Evolutionary conservation across 2,329 filamentous ascomycete species (phyloP).

Genomic region (Aspergillus oerlinghausenensis): DNA sequence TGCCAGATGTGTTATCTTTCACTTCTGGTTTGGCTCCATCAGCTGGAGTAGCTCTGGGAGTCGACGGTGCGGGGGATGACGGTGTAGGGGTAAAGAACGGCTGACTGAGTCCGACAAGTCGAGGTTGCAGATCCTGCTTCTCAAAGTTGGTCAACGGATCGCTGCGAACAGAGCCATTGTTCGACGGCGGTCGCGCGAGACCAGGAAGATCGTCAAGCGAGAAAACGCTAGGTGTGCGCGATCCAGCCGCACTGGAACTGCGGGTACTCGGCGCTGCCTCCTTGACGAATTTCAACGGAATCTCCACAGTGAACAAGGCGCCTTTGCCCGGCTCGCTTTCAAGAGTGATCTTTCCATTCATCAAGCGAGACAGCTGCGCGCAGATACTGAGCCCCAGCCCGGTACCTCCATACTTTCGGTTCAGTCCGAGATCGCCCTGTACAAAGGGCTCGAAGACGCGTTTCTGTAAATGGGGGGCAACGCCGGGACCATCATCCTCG

Average conservation of each 20-base stretch:
- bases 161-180: slow-evolving; percentile 15
- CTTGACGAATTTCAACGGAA: slow-evolving; percentile 72
- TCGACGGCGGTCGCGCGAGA: slow-evolving; percentile 17
- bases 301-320: slow-evolving; percentile 75
- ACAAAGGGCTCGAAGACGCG: slow-evolving; percentile 93
- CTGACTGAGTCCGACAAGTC: slow-evolving; percentile 74
- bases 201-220: slow-evolving; percentile 24
- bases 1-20: slow-evolving; percentile 59
- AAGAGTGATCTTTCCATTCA: slow-evolving; percentile 72
- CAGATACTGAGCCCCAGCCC: slow-evolving; percentile 86
- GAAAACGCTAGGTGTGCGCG: slow-evolving; percentile 26
- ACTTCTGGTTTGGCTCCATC: slow-evolving; percentile 28
- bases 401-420: slow-evolving; percentile 85
- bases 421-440: slow-evolving; percentile 83
- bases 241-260: slow-evolving; percentile 24
- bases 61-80: neutral
- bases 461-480: slow-evolving; percentile 69
- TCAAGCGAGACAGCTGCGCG: slow-evolving; percentile 75
- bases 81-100: slow-evolving; percentile 61
- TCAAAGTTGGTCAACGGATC: slow-evolving; percentile 42
- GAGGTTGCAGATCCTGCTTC: slow-evolving; percentile 62
- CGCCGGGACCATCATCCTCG: slow-evolving; percentile 81
- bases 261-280: slow-evolving; percentile 52
- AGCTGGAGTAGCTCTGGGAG: slow-evolving; percentile 26
- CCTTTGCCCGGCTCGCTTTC: slow-evolving; percentile 69